Percentiles rank a stretch among this genome's conserved stretches.
These are phyloP conservation scores for Albugo candida DNA, from an alignment of 352 stramenopile genomes.

Conservation along the genomic window DNA sequence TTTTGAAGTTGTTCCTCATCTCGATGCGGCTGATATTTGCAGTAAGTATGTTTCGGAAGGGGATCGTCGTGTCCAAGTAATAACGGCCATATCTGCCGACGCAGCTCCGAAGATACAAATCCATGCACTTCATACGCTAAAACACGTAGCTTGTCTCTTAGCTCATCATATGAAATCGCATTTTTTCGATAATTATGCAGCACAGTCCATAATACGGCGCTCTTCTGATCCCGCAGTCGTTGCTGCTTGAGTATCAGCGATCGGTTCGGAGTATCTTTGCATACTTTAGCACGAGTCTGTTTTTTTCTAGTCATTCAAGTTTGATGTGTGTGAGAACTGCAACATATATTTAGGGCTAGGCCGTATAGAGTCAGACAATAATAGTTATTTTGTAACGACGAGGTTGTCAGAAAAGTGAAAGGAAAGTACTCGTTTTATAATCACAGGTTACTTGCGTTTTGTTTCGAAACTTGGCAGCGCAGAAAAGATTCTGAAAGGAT, in stretches of 20 bases:
- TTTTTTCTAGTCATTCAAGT: too few relatives aligned
- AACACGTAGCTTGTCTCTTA: conserved; percentile 32
- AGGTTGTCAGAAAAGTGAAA: too few relatives aligned
- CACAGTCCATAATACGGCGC: conserved; percentile 3
- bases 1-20: conserved; percentile 61
- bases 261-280: neutral
- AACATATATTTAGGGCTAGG: too few relatives aligned
- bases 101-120: conserved; percentile 34
- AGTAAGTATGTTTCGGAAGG: conserved; percentile 4
- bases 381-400: too few relatives aligned
- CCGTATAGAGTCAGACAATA: too few relatives aligned
- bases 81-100: conserved; percentile 37
- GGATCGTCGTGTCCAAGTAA: conserved; percentile 16
- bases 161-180: conserved; percentile 2
- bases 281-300: too few relatives aligned
- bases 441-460: too few relatives aligned
- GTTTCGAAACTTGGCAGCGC: too few relatives aligned
- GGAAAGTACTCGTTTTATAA: too few relatives aligned
- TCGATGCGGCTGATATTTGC: conserved; percentile 15
- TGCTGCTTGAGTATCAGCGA: conserved; percentile 22
- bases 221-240: conserved; percentile 15
- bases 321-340: too few relatives aligned
- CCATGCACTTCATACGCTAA: conserved; percentile 34
- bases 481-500: neutral
- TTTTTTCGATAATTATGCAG: conserved; percentile 1